Evolutionary conservation across 1,139 yeast genomes (phyloP), one percentile per base, ranked within the genome.

Genomic region (Taiozyma onychis): DNA sequence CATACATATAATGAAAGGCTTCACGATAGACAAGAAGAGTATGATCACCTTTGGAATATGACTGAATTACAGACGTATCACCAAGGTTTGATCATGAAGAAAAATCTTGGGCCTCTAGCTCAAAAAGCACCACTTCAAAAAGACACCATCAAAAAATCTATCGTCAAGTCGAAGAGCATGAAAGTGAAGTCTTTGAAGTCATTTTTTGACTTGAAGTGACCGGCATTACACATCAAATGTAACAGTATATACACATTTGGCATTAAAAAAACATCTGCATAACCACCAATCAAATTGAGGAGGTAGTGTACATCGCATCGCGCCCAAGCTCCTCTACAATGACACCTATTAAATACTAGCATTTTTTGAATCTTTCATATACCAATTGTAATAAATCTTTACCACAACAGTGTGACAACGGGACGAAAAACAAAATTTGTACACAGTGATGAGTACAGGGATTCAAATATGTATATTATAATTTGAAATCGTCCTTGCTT

Each of bases 31-130:
- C 51, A 52, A 41, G 10, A 30, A 8, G 56, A 57, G 34, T 51
- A 43, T 43, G 55, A 57, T n/a, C 48, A 48, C 0, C 14, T 60
- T 4, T 60, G 64, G 64, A 53, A 45, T 41, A 16, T 52, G 43
- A 52, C 54, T 1, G 56, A 51, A 6, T 21, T 51, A 2, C 27
- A 24, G 11, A 24, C 43, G 13, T n/a, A 39, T 22, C 13, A 22
- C 22, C 43, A 39, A 39, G 43, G 43, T 13, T 21, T 39, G n/a
- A 11, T 37, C 41, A 18, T 59, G 39, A 57, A 52, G 30, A 49
- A 46, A n/a, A 51, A 45, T 32, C 22, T 10, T 37, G 7, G 8
- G 24, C 41, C 41, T 37, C 22, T 18, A 16, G 24, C 10, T 18
- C 24, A 10, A 37, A 18, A 37, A 22, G 24, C 6, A 9, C 24